These are phyloP conservation scores for Dictyostelium purpureum DNA, from an alignment of 78 protist genomes.

Conservation along the genomic window DNA sequence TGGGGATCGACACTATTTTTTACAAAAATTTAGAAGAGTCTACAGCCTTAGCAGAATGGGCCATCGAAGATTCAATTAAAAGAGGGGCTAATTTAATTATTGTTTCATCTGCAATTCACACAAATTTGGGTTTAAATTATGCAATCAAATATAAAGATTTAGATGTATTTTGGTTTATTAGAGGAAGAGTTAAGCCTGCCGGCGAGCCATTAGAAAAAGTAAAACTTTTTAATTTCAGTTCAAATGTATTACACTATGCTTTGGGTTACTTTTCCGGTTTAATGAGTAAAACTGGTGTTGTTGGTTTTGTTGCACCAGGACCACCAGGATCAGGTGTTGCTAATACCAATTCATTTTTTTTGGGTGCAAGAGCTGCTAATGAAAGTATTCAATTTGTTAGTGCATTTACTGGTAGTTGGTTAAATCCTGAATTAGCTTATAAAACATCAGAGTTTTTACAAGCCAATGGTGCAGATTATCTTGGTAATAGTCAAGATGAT, in stretches of 20 bases:
- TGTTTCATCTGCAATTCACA: constrained; percentile 20
- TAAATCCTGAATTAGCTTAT: constrained; percentile 22
- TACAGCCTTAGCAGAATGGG: background rate
- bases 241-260: background rate
- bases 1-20: background rate
- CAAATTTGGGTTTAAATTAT: background rate
- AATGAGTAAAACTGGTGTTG: constrained; percentile 3
- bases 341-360: constrained; percentile 9
- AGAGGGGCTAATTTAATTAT: constrained; percentile 10
- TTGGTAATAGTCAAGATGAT: constrained; percentile 38
- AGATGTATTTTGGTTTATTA: constrained; percentile 1
- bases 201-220: background rate
- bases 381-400: background rate
- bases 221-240: background rate
- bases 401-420: constrained; percentile 13
- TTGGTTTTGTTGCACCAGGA: constrained; percentile 42
- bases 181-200: constrained; percentile 1
- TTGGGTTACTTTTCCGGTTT: constrained; percentile 36
- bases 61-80: background rate
- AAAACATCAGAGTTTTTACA: background rate
- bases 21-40: background rate
- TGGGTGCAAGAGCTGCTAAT: constrained; percentile 29
- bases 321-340: background rate
- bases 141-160: background rate
- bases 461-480: constrained; percentile 2